A percentile compares a stretch with the other conserved stretches of the same genome.
phyloP scores from a whole-genome alignment of 305 asterid species.

The Fraxinus sp. region DNA sequence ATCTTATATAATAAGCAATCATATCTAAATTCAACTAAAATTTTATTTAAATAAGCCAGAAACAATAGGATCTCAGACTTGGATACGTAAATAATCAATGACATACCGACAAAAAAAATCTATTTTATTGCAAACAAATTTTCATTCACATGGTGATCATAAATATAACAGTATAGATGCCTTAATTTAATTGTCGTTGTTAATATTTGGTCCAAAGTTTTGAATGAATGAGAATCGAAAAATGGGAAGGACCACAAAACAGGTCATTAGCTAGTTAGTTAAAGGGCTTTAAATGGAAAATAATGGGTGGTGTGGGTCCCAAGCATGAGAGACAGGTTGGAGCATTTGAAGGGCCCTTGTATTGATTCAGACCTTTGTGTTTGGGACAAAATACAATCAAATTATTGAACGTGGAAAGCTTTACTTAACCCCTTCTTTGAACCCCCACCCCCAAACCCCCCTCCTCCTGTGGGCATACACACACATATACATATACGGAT shows the following conservation, averaged over 20 bases:
- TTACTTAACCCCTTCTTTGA: conserved; percentile 46
- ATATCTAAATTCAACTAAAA: no score
- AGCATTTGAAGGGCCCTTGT: conserved; percentile 47
- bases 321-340: conserved; percentile 64
- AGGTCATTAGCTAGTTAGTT: conserved; percentile 26
- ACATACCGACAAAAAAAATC: background rate
- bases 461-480: background rate
- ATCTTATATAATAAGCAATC: background rate
- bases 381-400: conserved; percentile 57
- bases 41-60: background rate
- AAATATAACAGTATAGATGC: background rate
- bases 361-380: conserved; percentile 43
- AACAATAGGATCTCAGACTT: background rate
- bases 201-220: conserved; percentile 14
- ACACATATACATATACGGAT: background rate
- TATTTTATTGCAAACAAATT: background rate
- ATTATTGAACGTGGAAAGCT: conserved; percentile 62
- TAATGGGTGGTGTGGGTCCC: conserved; percentile 22
- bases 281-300: conserved; percentile 24
- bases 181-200: background rate
- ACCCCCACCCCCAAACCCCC: conserved; percentile 39
- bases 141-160: background rate
- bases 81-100: background rate
- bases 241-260: background rate
- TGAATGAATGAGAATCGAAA: background rate